Evolutionary conservation across 192 early-diverging fungal genomes (phyloP), one percentile per base, ranked within the genome.

Genomic region (Coemansia erecta): DNA sequence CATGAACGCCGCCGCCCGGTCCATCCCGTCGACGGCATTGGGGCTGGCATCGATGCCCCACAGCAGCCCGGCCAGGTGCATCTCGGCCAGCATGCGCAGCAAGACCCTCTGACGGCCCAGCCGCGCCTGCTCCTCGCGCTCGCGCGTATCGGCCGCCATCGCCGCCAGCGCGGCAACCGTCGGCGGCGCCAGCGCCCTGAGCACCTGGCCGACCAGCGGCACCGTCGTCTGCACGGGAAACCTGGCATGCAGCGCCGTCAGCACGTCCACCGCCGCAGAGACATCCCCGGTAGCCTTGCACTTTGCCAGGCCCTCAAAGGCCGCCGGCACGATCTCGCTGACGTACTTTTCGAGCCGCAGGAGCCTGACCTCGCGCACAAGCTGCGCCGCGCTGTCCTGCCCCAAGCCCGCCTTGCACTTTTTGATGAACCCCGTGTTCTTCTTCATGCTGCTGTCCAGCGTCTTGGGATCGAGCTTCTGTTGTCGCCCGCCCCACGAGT

Each of bases 281-380:
- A 97, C 83, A 68, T 99, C 97, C 12, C 68, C 65, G 4, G 75
- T 69, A 2, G 83, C 73, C 61, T 89, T 90, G 64, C 91, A 89
- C 24, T 84, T 85, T 5, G 78, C 53, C 48, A 79, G 23, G 14
- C 89, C 89, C 63, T 99, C 95, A 14, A 86, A 71, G 11, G 92
- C 85, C 9, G 95, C 87, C 7, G 83, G 80, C 13, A 90, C 92
- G 24, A 98, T 85, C 82, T 99, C 97, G 40, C 87, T 88, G 55
- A 97, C 85, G 71, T 98, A 99, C 68, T 98, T 99, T 70, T 95
- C 95, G n/a, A 98, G 83, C 66, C 89, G 93, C 14, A 99, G 82
- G 46, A 87, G 83, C 33, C 81, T 81, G 24, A 95, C 84, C 59
- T 97, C 94, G 19, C 88, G 84, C 35, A 93, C 58, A 19, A 95